phyloP scores from a whole-genome alignment of 2,329 filamentous ascomycete species.

The Dactylellina leptospora region DNA sequence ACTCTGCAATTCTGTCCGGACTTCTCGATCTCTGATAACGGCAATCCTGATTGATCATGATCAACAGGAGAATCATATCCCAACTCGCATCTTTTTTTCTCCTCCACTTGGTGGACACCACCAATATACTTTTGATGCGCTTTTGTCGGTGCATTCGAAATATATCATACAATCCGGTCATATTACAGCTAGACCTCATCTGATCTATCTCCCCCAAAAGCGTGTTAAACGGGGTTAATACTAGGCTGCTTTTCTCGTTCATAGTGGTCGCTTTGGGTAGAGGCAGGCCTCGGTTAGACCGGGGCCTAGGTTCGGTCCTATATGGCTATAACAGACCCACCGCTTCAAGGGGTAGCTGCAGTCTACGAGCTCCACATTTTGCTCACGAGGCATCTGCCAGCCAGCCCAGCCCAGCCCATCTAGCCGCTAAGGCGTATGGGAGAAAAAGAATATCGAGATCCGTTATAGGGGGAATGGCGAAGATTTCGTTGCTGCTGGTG shows the following conservation, averaged over 20 bases:
- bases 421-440: conserved; percentile 35
- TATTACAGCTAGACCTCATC: background rate
- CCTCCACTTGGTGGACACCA: background rate
- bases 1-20: background rate
- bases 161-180: background rate
- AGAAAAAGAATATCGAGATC: conserved; percentile 42
- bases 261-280: too few relatives aligned
- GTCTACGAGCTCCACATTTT: conserved; percentile 43
- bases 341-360: conserved; percentile 44
- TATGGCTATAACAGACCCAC: conserved; percentile 36
- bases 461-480: conserved; percentile 15
- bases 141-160: background rate
- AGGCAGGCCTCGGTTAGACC: conserved; percentile 27
- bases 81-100: background rate
- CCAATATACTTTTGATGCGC: background rate
- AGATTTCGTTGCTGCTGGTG: conserved; percentile 4
- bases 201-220: background rate
- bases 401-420: conserved; percentile 29
- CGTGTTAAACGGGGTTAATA: background rate
- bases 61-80: conserved; percentile 10
- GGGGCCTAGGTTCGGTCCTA: conserved; percentile 22
- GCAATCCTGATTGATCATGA: conserved; percentile 3
- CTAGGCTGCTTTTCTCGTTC: background rate
- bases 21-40: conserved; percentile 11
- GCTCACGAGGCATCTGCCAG: conserved; percentile 44